Percentiles rank a stretch among this genome's conserved stretches.
Conservation (phyloP, 805 yeast genomes). For the Cephaloascus albidus region DNA sequence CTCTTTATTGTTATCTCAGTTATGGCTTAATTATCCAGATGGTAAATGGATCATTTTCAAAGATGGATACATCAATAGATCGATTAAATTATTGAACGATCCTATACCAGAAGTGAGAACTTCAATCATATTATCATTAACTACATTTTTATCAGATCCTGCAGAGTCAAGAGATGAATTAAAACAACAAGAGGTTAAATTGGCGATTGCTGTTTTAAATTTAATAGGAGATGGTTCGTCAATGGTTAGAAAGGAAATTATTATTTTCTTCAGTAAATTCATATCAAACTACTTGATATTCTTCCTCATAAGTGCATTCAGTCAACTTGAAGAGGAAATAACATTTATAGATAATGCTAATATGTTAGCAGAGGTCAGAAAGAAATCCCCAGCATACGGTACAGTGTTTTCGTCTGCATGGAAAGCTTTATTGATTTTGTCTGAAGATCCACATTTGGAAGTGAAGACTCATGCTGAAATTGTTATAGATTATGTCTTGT, state of each 20-base stretch:
- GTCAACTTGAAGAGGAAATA: slow-evolving; percentile 75
- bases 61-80: slow-evolving; percentile 48
- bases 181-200: slow-evolving; percentile 57
- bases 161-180: slow-evolving; percentile 36
- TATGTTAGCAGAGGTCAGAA: slow-evolving; percentile 51
- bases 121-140: slow-evolving; percentile 65
- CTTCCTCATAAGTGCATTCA: slow-evolving; percentile 79
- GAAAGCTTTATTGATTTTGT: slow-evolving; percentile 70
- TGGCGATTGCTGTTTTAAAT: slow-evolving; percentile 60
- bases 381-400: slow-evolving; percentile 75
- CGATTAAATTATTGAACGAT: slow-evolving; percentile 58
- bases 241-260: slow-evolving; percentile 77
- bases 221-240: slow-evolving; percentile 84
- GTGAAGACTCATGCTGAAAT: slow-evolving; percentile 65
- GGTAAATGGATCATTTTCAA: slow-evolving; percentile 65
- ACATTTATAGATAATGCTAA: slow-evolving; percentile 54
- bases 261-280: slow-evolving; percentile 67
- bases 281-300: slow-evolving; percentile 61
- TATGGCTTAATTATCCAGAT: slow-evolving; percentile 65
- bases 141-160: slow-evolving; percentile 50
- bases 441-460: slow-evolving; percentile 85
- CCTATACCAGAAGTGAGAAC: slow-evolving; percentile 95
- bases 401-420: slow-evolving; percentile 79
- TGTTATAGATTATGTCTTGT: slow-evolving; percentile 64
- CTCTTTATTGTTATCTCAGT: slow-evolving; percentile 63